Evolutionary conservation across 2,329 filamentous ascomycete species (phyloP), one percentile per base, ranked within the genome.

Genomic region (Pestalotiopsis sp.): DNA sequence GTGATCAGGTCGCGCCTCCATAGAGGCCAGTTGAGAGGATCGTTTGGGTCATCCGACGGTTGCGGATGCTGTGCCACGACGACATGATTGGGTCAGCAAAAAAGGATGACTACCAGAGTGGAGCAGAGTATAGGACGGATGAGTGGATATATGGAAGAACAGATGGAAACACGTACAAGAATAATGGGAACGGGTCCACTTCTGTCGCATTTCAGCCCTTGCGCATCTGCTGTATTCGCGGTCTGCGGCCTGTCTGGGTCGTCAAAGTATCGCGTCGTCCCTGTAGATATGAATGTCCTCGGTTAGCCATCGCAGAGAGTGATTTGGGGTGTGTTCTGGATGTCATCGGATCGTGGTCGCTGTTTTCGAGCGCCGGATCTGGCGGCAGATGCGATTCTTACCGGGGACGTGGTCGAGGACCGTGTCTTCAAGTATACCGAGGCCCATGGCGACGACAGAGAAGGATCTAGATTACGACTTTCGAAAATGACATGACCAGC

Each of bases 1-100:
- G 94, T 91, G 77, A 96, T 94, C 66, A 92, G 74, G 78, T 98
- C 95, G 77, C 94, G 93, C 73, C 88, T 89, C 92, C 93, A 95
- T 70, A 97, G 80, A 25, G 94, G 92, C 95, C 94, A 98, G 77
- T 85, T 86, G 71, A 97, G 84, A 38, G 94, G 95, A 80, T 98
- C 95, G 78, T 97, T 95, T 3, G 93, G 93, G 78, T 97, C 93
- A 79, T 97, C 92, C 71, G 91, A 95, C 2, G 95, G 95, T 77
- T 98, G 95, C 4, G 95, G 95, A 4, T 86, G 82, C 83, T 86
- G 56, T 38, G 52, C 17, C 14, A 14, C 20, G 39, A 17, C 41
- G 31, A 2, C 45, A 52, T n/a, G 14, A 14, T 23, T 36, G 31
- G 36, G 39, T 56, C 39, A 49, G 62, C 31, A n/a, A 12, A 17